phyloP scores from a whole-genome alignment of 1,139 yeast genomes.

The Lodderomyces jiufengensis region DNA sequence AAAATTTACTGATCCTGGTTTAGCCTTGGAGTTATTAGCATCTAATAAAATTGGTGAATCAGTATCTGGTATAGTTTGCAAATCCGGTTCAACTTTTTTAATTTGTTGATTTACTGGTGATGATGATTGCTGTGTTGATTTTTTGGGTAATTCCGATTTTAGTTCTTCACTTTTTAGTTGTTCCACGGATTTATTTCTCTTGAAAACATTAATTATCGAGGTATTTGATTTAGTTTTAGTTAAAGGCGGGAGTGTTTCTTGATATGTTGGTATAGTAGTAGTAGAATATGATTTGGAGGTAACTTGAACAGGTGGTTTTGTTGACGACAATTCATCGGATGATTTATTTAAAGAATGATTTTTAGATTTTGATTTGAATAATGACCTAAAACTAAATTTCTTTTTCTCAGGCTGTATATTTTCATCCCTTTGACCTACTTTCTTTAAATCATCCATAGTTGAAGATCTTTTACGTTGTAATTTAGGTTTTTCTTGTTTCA shows the following conservation, averaged over 20 bases:
- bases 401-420: conserved; percentile 20
- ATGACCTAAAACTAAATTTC: conserved; percentile 38
- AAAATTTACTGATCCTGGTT: conserved; percentile 20
- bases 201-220: conserved; percentile 22
- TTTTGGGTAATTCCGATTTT: background rate
- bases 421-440: background rate
- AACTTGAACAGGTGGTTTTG: conserved; percentile 5
- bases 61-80: background rate
- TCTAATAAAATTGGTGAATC: conserved; percentile 1
- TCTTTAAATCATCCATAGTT: conserved; percentile 16
- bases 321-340: conserved; percentile 4
- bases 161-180: conserved; percentile 10
- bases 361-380: conserved; percentile 36
- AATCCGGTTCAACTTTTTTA: background rate
- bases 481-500: conserved; percentile 7
- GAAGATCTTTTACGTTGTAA: conserved; percentile 21
- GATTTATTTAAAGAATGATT: conserved; percentile 21
- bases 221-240: conserved; percentile 9
- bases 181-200: conserved; percentile 23
- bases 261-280: conserved; percentile 21
- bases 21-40: conserved; percentile 3
- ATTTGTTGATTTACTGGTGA: conserved; percentile 7
- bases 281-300: conserved; percentile 23
- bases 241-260: conserved; percentile 2
- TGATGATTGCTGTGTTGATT: conserved; percentile 3